Evolutionary conservation across 2,329 filamentous ascomycete species (phyloP).

Genomic region (Cercospora citrullina): DNA sequence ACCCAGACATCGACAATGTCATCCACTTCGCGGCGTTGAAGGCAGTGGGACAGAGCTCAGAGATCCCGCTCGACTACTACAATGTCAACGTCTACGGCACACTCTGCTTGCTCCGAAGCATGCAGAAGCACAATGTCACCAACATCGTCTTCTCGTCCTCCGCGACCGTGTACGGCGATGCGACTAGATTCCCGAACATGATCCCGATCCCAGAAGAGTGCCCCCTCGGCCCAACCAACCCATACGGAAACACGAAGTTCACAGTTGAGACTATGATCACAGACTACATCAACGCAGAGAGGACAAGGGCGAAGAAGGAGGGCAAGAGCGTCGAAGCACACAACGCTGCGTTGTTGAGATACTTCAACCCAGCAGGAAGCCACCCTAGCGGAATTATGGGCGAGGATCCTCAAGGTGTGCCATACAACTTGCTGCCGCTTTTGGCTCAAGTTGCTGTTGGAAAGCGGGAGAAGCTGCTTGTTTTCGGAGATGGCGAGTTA

Average conservation of each 20-base stretch:
- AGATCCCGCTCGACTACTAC: slow-evolving; percentile 97
- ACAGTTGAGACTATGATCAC: slow-evolving; percentile 89
- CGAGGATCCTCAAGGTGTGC: slow-evolving; percentile 92
- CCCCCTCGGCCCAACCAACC: slow-evolving; percentile 94
- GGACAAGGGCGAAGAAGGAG: slow-evolving; percentile 76
- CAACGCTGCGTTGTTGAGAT: slow-evolving; percentile 90
- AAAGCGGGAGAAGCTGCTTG: slow-evolving; percentile 87
- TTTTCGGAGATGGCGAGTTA: slow-evolving; percentile 83
- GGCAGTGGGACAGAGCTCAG: slow-evolving; percentile 93
- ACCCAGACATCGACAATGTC: slow-evolving; percentile 94
- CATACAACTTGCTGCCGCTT: slow-evolving; percentile 92
- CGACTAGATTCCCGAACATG: slow-evolving; percentile 94
- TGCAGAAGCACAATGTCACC: slow-evolving; percentile 85
- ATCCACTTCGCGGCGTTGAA: slow-evolving; percentile 99
- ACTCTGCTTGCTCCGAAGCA: slow-evolving; percentile 79
- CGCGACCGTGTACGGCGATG: slow-evolving; percentile 97
- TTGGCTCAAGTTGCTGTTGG: slow-evolving; percentile 95
- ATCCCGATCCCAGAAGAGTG: slow-evolving; percentile 97
- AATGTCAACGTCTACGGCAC: slow-evolving; percentile 93
- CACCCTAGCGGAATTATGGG: slow-evolving; percentile 97
- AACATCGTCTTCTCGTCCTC: slow-evolving; percentile 99
- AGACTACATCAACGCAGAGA: slow-evolving; percentile 84
- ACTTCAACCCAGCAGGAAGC: slow-evolving; percentile 96
- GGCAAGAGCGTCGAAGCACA: slow-evolving; percentile 77
- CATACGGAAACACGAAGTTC: slow-evolving; percentile 95